Evolutionary conservation across 2,329 filamentous ascomycete species (phyloP), one percentile per base, ranked within the genome.

Genomic region (Phaeosphaeriaceae sp.): DNA sequence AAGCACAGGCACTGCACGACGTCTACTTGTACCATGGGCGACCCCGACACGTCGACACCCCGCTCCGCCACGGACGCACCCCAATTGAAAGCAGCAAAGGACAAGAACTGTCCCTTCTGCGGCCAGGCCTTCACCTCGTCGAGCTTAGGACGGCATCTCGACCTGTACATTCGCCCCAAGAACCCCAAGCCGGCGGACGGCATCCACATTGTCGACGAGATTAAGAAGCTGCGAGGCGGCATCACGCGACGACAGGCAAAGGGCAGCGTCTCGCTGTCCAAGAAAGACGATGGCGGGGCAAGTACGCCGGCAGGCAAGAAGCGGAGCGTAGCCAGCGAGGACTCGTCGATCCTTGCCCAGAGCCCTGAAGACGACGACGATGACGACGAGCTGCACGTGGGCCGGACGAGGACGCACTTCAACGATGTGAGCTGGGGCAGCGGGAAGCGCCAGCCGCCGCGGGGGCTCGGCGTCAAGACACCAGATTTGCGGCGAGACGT

Each of bases 131-230:
- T 97, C 75, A 97, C 94, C 17, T 97, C 93, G 1, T 67, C 63
- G 27, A 96, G 92, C 2, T 87, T 98, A 53, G 94, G 94, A 50
- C 90, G 94, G 47, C 94, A 98, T 79, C 88, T 97, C 66, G 94
- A 98, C 76, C 86, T 97, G 41, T 97, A 96, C 77, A 93, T 97
- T 71, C 93, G 93, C 73, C 90, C 93, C 58, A 96, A 93, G 81
- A 97, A 97, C 76, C 92, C 94, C 1, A 95, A 93, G 78, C 85
- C 89, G 1, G 82, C 90, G 7, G 94, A 98, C 79, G 93, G 93
- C 50, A 81, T 97, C 47, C 94, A 98, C 78, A 85, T 96, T 80
- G 91, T 97, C 57, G 91, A 94, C 7, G 91, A 92, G 77, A 98
- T 98, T 70, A 86, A 87, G 66, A 91, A 90, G 77, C 82, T 96